phyloP scores from a whole-genome alignment of 176 grass and related monocot species.

The Eragrostis curvula region DNA sequence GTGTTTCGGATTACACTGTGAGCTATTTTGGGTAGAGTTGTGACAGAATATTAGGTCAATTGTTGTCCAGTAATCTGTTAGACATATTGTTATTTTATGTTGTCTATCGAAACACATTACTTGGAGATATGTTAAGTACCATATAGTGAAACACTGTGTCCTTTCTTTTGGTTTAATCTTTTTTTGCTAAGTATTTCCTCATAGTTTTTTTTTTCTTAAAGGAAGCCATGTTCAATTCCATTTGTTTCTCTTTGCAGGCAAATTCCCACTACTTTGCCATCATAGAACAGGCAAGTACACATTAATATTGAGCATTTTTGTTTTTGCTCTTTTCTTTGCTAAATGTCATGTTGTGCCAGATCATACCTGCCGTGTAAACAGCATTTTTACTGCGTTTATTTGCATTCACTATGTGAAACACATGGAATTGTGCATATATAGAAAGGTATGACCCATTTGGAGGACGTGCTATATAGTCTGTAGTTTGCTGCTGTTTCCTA shows the following conservation, averaged over 20 bases:
- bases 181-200: background rate
- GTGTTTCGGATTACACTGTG: background rate
- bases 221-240: slow-evolving; percentile 10
- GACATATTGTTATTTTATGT: background rate
- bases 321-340: slow-evolving; percentile 3
- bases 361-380: slow-evolving; percentile 12
- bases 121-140: slow-evolving; percentile 3
- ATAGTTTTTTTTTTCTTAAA: slow-evolving; percentile 13
- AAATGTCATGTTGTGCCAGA: slow-evolving; percentile 13
- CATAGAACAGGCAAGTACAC: slow-evolving; percentile 87
- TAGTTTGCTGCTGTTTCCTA: slow-evolving; percentile 26
- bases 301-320: slow-evolving; percentile 17
- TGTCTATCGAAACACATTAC: background rate
- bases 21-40: background rate
- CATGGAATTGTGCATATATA: background rate
- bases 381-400: slow-evolving; percentile 11
- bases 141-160: slow-evolving; percentile 4
- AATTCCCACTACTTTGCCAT: slow-evolving; percentile 98
- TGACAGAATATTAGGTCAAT: background rate
- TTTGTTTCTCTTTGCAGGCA: slow-evolving; percentile 69
- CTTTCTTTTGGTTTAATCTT: slow-evolving; percentile 11
- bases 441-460: background rate
- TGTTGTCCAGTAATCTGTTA: slow-evolving; percentile 26
- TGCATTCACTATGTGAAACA: background rate
- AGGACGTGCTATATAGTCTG: background rate